Conservation (phyloP, 1,139 yeast genomes). For the Diutina sp. region DNA sequence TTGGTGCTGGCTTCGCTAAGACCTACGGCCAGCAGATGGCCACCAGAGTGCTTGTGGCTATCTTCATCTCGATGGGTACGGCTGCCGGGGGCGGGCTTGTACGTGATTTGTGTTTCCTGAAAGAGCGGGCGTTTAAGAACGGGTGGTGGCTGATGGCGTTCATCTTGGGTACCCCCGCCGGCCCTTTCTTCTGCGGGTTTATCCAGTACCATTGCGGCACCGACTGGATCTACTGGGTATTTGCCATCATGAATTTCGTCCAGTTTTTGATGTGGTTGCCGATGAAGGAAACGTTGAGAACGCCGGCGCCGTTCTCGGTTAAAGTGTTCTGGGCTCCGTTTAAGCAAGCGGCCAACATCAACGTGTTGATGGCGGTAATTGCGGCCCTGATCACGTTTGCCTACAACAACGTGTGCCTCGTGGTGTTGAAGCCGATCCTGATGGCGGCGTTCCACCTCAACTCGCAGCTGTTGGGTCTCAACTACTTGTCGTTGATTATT, state of each 20-base stretch:
- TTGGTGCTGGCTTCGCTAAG: background rate
- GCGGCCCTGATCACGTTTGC: slow-evolving; percentile 1
- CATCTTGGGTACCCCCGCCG: background rate
- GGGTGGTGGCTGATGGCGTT: slow-evolving; percentile 1
- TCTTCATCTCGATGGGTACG: background rate
- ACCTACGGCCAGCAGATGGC: slow-evolving; percentile 2
- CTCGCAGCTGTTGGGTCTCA: slow-evolving; percentile 1
- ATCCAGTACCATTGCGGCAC: slow-evolving; percentile 1
- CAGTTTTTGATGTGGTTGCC: background rate
- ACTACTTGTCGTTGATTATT: slow-evolving; percentile 1
- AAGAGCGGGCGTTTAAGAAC: background rate
- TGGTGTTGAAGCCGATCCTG: background rate
- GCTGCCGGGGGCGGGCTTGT: background rate
- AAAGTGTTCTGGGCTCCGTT: background rate
- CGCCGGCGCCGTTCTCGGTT: background rate
- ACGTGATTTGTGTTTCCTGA: background rate
- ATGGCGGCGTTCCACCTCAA: slow-evolving; percentile 1
- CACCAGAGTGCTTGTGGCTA: background rate
- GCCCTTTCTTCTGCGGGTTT: slow-evolving; percentile 1
- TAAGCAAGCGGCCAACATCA: background rate
- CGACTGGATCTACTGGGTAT: background rate
- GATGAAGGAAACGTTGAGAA: background rate
- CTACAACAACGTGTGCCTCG: slow-evolving; percentile 2
- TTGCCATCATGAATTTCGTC: slow-evolving; percentile 1
- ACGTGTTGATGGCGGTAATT: background rate